Evolutionary conservation across 139 green algal genomes (phyloP), one percentile per base, ranked within the genome.

Genomic region (Chlamydomonas sphaeroides): DNA sequence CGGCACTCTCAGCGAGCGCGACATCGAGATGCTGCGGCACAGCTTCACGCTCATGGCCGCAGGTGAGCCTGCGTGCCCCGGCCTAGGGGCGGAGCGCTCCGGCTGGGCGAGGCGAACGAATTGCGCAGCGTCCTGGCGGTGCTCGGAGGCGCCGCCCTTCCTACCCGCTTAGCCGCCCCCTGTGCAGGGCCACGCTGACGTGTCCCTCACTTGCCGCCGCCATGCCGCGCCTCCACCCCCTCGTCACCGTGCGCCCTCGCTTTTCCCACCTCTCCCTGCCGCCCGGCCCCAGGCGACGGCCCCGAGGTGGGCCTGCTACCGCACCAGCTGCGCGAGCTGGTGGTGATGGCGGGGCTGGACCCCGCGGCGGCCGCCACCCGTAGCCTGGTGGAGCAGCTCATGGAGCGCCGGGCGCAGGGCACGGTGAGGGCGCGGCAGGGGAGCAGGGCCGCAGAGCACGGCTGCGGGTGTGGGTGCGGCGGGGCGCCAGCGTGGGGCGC

Each of bases 1-100:
- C 41, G 80, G 84, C 38, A 90, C 88, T 25, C 85, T 93, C 23
- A 39, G 53, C 35, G 83, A 86, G 48, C 75, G 88, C 62, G 84
- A 86, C n/a, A 84, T 93, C 26, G 88, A 90, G 59, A 89, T 93
- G 85, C 80, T 93, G 33, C 63, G 90, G 10, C 87, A 91, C 81
- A 88, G 85, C 32, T 93, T 88, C 87, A 90, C 84, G 26, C 85
- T 93, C 28, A 91, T 93, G 83, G 87, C 90, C 59, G 87, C 90
- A 49, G 88, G 88, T 88, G 63, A 56, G 72, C 0, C 3, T 10
- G 36, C 5, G 11, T 42, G n/a, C 1, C n/a, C n/a, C n/a, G n/a
- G n/a, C n/a, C n/a, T n/a, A 59, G 33, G 11, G 51, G 51, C 10
- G 33, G 53, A 18, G 33, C 10, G 23, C 28, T 41, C 32, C 5